Evolutionary conservation across 176 grass and related monocot genomes (phyloP).

Genomic region (Oryza australiensis): DNA sequence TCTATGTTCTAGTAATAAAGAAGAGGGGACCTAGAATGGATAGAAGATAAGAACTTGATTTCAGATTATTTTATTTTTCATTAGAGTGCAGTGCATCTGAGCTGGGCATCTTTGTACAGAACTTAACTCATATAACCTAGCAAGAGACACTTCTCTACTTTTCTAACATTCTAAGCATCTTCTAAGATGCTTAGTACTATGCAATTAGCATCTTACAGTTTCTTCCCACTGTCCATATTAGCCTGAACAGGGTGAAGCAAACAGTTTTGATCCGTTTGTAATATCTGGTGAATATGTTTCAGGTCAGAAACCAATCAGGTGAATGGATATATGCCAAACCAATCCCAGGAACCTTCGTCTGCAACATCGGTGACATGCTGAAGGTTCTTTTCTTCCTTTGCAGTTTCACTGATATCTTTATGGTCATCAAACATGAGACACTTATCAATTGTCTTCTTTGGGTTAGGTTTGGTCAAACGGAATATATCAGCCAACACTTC

Average conservation of each 20-base stretch:
- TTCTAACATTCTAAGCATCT: background rate
- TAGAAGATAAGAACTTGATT: background rate
- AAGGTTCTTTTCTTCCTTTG: constrained; percentile 46
- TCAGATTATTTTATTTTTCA: background rate
- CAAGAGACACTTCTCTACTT: background rate
- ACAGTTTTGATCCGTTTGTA: background rate
- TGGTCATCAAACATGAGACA: background rate
- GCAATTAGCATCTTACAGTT: background rate
- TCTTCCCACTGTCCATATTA: background rate
- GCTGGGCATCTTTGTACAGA: background rate
- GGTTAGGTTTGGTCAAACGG: constrained; percentile 90
- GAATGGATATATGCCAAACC: constrained; percentile 91
- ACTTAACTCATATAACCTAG: background rate
- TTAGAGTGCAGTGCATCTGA: background rate
- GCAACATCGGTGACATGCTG: constrained; percentile 93
- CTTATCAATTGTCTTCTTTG: background rate
- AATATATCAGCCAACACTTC: constrained; percentile 84
- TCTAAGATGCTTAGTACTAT: background rate
- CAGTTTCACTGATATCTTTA: background rate
- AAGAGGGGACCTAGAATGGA: background rate
- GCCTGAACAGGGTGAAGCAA: background rate
- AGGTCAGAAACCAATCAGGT: constrained; percentile 79
- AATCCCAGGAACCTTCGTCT: constrained; percentile 81
- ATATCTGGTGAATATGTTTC: background rate
- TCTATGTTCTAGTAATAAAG: constrained; percentile 1